Evolutionary conservation across 2,329 filamentous ascomycete genomes (phyloP).

Genomic region (Purpureocillium lavendulum): DNA sequence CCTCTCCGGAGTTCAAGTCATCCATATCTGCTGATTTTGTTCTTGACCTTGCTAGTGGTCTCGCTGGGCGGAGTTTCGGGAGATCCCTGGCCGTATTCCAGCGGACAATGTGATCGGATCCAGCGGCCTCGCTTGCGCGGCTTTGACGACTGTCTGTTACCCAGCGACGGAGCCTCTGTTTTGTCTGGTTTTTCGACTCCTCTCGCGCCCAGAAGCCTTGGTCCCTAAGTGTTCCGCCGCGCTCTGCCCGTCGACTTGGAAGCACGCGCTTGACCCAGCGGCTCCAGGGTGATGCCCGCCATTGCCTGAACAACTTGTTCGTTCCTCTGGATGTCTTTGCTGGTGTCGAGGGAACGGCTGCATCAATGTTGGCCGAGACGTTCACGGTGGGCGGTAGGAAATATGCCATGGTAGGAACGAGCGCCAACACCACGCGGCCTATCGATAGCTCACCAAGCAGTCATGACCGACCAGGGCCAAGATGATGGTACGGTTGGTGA

Average conservation of each 20-base stretch:
- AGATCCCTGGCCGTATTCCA: constrained; percentile 27
- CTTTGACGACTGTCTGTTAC: constrained; percentile 9
- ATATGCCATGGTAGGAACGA: constrained; percentile 10
- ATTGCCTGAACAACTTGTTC: too few species aligned
- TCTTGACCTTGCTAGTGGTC: not conserved
- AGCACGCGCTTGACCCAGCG: constrained; percentile 36
- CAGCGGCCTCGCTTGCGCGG: constrained; percentile 11
- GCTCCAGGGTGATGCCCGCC: constrained; percentile 23
- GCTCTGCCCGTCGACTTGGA: constrained; percentile 40
- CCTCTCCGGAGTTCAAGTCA: not conserved
- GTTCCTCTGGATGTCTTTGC: not conserved
- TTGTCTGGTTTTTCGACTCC: constrained; percentile 4
- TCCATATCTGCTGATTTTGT: too few species aligned
- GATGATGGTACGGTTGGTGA: too few species aligned
- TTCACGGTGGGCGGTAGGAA: constrained; percentile 12
- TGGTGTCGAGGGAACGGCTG: not conserved
- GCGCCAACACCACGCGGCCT: not conserved
- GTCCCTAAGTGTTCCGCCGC: constrained; percentile 36
- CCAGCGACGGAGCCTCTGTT: constrained; percentile 3
- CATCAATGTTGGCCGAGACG: constrained; percentile 8
- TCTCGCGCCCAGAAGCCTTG: constrained; percentile 18
- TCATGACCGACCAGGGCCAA: too few species aligned
- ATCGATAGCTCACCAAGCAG: not conserved
- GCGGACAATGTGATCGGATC: constrained; percentile 21
- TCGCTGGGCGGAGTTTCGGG: too few species aligned